Percentiles rank a stretch among this genome's conserved stretches.
phyloP scores from a whole-genome alignment of 2,329 filamentous ascomycete species.

The Septoria petroselini region DNA sequence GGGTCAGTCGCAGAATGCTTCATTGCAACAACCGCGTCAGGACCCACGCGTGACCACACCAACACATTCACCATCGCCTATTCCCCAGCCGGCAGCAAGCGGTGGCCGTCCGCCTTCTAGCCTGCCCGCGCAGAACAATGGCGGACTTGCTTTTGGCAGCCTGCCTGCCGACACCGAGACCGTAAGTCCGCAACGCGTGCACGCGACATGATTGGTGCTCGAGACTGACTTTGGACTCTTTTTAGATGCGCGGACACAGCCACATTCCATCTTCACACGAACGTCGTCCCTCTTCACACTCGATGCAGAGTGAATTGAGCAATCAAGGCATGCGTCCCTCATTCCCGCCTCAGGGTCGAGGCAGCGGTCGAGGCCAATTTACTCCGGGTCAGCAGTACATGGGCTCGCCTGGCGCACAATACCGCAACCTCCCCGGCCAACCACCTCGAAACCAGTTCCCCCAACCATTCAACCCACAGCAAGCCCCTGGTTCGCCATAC shows the following conservation, averaged over 20 bases:
- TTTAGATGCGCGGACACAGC: constrained; percentile 29
- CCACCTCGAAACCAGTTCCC: constrained; percentile 40
- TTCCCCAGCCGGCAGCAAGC: constrained; percentile 77
- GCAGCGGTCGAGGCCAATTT: constrained; percentile 53
- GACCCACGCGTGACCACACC: constrained; percentile 79
- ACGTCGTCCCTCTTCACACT: constrained; percentile 83
- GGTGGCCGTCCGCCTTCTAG: constrained; percentile 77
- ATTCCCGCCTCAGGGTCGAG: constrained; percentile 45
- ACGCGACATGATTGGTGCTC: constrained; percentile 17
- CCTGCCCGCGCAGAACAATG: constrained; percentile 66
- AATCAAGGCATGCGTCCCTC: constrained; percentile 51
- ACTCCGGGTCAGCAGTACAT: constrained; percentile 48
- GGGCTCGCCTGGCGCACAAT: constrained; percentile 54
- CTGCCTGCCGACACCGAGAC: constrained; percentile 71
- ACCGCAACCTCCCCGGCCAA: constrained; percentile 52
- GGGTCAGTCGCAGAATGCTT: constrained; percentile 61
- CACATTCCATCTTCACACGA: constrained; percentile 61
- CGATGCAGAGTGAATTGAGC: constrained; percentile 69
- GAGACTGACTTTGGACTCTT: constrained; percentile 15
- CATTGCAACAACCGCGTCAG: constrained; percentile 51
- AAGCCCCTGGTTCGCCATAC: constrained; percentile 41
- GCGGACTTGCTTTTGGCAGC: constrained; percentile 77
- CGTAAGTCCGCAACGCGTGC: constrained; percentile 46
- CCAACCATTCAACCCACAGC: constrained; percentile 39
- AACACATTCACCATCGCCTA: constrained; percentile 84